These are phyloP conservation scores for Aurinia saxatilis DNA, from an alignment of 345 rosid genomes.

Conservation along the genomic window DNA sequence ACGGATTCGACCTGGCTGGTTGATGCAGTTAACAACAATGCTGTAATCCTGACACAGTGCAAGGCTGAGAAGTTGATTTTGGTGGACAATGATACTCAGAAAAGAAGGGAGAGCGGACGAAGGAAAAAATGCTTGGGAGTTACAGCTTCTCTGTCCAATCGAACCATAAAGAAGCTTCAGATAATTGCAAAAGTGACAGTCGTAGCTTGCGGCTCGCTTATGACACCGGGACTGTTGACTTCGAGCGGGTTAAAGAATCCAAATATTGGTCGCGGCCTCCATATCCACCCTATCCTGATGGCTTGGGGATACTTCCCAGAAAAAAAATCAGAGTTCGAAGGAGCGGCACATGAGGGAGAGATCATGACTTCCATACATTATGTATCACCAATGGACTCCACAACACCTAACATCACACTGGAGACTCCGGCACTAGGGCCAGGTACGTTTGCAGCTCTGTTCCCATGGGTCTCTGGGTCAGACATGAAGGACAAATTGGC, in stretches of 20 bases:
- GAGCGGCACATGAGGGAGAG: slow-evolving; percentile 51
- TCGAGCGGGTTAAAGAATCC: slow-evolving; percentile 54
- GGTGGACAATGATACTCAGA: slow-evolving; percentile 25
- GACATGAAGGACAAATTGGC: slow-evolving; percentile 51
- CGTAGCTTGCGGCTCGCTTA: slow-evolving; percentile 59
- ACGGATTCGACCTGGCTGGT: slow-evolving; percentile 59
- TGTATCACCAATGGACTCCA: slow-evolving; percentile 36
- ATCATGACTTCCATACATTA: slow-evolving; percentile 53
- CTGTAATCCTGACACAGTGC: slow-evolving; percentile 52
- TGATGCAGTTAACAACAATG: slow-evolving; percentile 51
- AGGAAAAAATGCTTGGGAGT: slow-evolving; percentile 50
- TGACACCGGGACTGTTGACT: slow-evolving; percentile 47
- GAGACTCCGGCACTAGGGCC: slow-evolving; percentile 63
- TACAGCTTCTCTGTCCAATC: slow-evolving; percentile 29
- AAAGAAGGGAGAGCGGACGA: slow-evolving; percentile 16
- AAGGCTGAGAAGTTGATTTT: slow-evolving; percentile 46
- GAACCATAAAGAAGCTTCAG: slow-evolving; percentile 34
- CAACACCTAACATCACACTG: slow-evolving; percentile 37
- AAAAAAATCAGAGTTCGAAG: slow-evolving; percentile 23
- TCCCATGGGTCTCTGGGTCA: slow-evolving; percentile 63
- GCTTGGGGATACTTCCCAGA: slow-evolving; percentile 71
- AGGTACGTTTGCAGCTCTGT: slow-evolving; percentile 40
- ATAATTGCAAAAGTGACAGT: slow-evolving; percentile 54
- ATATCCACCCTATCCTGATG: slow-evolving; percentile 52
- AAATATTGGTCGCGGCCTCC: slow-evolving; percentile 56